Conservation (phyloP, 192 early-diverging fungal species). For the Rhizophagus clarus region DNA sequence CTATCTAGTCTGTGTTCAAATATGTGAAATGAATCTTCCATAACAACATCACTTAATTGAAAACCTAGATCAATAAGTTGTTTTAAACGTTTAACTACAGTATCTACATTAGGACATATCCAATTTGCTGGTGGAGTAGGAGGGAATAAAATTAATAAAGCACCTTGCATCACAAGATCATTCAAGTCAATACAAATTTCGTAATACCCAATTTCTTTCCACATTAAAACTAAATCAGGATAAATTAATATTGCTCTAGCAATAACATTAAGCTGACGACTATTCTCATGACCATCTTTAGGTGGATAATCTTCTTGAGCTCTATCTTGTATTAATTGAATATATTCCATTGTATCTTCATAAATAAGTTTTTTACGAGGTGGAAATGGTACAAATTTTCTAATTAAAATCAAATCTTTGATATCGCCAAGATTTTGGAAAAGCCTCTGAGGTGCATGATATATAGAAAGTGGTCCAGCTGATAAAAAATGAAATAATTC, state of each 20-base stretch:
- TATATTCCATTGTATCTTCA: background rate
- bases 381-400: slow-evolving; percentile 13
- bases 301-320: slow-evolving; percentile 1
- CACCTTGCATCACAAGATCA: slow-evolving; percentile 26
- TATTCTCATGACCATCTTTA: background rate
- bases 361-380: background rate
- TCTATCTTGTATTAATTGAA: background rate
- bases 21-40: too few species aligned
- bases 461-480: background rate
- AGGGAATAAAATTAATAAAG: slow-evolving; percentile 2
- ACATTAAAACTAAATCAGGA: background rate
- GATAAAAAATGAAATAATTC: slow-evolving; percentile 17
- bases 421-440: slow-evolving; percentile 2
- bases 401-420: background rate
- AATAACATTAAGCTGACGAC: slow-evolving; percentile 4
- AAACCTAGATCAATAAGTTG: background rate
- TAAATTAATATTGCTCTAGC: slow-evolving; percentile 5
- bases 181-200: slow-evolving; percentile 19
- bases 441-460: background rate
- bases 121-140: too few species aligned
- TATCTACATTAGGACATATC: too few species aligned
- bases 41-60: too few species aligned
- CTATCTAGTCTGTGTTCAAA: too few species aligned
- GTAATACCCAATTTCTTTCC: slow-evolving; percentile 15
- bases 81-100: too few species aligned